Evolutionary conservation across 495 filamentous ascomycete species (phyloP), one percentile per base, ranked within the genome.

Genomic region (Articulospora tetracladia): DNA sequence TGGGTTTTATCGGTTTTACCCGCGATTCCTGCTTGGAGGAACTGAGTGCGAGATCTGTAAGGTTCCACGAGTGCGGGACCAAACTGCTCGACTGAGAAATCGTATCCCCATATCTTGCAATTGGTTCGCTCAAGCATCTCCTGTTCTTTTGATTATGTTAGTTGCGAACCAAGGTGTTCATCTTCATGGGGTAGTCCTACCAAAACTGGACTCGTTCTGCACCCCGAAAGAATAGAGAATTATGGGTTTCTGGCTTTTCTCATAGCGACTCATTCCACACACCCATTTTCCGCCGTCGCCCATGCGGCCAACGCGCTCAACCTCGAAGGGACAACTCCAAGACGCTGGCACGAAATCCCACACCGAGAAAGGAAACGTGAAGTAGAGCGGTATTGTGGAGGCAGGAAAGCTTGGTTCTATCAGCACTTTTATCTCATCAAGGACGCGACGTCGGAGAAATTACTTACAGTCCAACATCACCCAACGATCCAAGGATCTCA

Each of bases 211-310:
- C 50, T 72, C 69, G 24, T 57, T 60, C 30, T 64, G 65, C 8
- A 70, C 69, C 56, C 69, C 69, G 51, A 72, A 72, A 19, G 58
- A 63, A 52, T 72, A 72, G n/a, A 68, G 60, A 26, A 70, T 50
- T 28, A 59, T 59, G 2, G 60, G 57, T n/a, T 30, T 52, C 3
- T 46, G 53, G 41, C 58, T 61, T 34, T 62, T 56, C 46, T 65
- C 66, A 53, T 65, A 67, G 22, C 57, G 17, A 27, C 54, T 61
- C 63, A 72, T 65, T 8, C 69, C 69, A 58, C 69, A 72, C 0
- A 72, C 69, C 66, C 66, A 70, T 53, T 72, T 72, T 28, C 69
- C 69, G 55, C 69, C 66, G 47, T 72, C 69, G 30, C 66, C 69
- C 22, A 72, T 58, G 4, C 59, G 46, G n/a, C 69, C 68, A 32